These are phyloP conservation scores for Adansonia gregorii DNA, from an alignment of 441 rosid species.

Conservation along the genomic window DNA sequence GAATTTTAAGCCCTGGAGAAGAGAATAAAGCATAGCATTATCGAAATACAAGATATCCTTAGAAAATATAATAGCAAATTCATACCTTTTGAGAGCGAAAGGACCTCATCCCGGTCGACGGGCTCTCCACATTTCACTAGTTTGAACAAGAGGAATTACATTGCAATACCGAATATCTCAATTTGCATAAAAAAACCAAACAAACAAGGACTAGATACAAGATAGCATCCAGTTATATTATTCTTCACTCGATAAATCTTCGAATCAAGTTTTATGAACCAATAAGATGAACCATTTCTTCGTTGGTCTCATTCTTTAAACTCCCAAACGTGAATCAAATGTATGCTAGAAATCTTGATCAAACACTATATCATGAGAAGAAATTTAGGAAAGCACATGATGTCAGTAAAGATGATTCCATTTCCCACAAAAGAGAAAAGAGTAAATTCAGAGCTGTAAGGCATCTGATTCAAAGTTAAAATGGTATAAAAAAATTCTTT, in stretches of 20 bases:
- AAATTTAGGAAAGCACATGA: not conserved
- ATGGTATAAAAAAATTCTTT: constrained; percentile 25
- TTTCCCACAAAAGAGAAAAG: not conserved
- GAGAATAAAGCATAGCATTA: not conserved
- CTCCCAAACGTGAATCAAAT: not conserved
- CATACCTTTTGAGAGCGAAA: constrained; percentile 19
- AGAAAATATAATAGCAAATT: not conserved
- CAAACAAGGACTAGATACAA: not conserved
- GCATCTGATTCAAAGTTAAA: constrained; percentile 11
- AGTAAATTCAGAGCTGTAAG: not conserved
- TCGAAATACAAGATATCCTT: not conserved
- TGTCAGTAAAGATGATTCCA: not conserved
- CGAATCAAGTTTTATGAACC: not conserved
- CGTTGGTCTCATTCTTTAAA: no score
- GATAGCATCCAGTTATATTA: not conserved
- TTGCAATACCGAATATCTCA: not conserved
- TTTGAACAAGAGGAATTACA: not conserved
- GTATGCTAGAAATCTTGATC: no score
- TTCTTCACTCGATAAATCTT: not conserved
- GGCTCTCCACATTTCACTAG: not conserved
- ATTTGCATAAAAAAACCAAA: not conserved
- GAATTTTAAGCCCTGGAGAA: not conserved
- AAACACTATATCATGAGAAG: not conserved
- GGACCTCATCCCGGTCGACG: not conserved
- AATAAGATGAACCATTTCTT: no score